Percentiles rank a stretch among this genome's conserved stretches.
These are phyloP conservation scores for Conticribra weissflogii DNA, from an alignment of 108 stramenopile species.

Conservation along the genomic window DNA sequence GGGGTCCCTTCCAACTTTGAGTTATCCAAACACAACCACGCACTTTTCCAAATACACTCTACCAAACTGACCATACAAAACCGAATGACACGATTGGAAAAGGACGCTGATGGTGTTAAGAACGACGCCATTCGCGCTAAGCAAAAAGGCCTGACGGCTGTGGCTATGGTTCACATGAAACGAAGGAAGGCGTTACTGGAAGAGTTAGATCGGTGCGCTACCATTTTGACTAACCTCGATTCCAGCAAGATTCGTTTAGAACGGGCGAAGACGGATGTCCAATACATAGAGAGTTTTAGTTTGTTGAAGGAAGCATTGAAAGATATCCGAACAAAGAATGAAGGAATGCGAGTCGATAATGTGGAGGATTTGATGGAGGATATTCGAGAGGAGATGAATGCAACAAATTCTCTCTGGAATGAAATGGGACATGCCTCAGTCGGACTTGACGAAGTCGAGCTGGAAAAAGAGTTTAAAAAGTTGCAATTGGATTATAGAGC, in stretches of 20 bases:
- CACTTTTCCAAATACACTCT: slow-evolving; percentile 37
- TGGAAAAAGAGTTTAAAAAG: slow-evolving; percentile 35
- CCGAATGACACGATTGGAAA: slow-evolving; percentile 28
- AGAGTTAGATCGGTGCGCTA: slow-evolving; percentile 37
- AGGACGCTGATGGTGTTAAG: slow-evolving; percentile 26
- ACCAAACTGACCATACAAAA: slow-evolving; percentile 25
- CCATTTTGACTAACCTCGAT: slow-evolving; percentile 33
- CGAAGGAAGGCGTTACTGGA: slow-evolving; percentile 35
- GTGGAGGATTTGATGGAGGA: slow-evolving; percentile 38
- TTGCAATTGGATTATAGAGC: slow-evolving; percentile 32
- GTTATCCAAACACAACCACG: slow-evolving; percentile 19
- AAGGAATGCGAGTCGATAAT: slow-evolving; percentile 5
- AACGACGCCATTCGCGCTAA: slow-evolving; percentile 23
- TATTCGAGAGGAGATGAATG: slow-evolving; percentile 37
- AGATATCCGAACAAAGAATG: slow-evolving; percentile 20
- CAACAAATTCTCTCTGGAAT: background rate
- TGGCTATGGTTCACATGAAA: slow-evolving; percentile 35
- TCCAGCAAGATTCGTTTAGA: slow-evolving; percentile 38
- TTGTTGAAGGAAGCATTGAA: slow-evolving; percentile 27
- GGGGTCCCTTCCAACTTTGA: slow-evolving; percentile 24
- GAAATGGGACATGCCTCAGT: slow-evolving; percentile 1
- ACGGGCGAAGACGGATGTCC: slow-evolving; percentile 32
- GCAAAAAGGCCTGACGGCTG: slow-evolving; percentile 7
- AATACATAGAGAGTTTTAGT: slow-evolving; percentile 24
- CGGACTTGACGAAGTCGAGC: slow-evolving; percentile 31